Evolutionary conservation across 495 filamentous ascomycete species (phyloP).

Genomic region (Penicillium arizonense): DNA sequence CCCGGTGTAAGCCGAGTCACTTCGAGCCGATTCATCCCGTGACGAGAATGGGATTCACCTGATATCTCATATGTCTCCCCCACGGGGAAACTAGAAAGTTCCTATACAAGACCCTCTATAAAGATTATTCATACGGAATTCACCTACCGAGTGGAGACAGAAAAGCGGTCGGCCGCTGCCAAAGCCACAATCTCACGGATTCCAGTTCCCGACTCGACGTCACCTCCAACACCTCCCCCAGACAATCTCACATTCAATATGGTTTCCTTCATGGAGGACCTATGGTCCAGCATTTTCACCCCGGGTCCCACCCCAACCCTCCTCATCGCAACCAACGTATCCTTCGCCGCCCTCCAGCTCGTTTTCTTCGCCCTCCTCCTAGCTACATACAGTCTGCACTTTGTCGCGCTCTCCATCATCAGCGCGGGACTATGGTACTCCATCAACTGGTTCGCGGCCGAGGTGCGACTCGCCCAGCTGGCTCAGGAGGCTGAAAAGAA

Average conservation of each 20-base stretch:
- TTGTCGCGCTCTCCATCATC: constrained; percentile 73
- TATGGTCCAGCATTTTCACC: constrained; percentile 90
- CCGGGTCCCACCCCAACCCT: constrained; percentile 86
- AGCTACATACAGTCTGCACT: constrained; percentile 86
- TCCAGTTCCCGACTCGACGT: constrained; percentile 21
- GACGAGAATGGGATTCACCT: too few relatives aligned
- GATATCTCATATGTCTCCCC: too few relatives aligned
- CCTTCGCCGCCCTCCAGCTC: constrained; percentile 80
- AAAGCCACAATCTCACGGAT: constrained; percentile 13
- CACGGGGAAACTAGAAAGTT: too few relatives aligned
- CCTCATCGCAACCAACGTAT: constrained; percentile 83
- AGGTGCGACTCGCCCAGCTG: constrained; percentile 64
- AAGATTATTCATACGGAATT: too few relatives aligned
- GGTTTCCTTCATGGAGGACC: constrained; percentile 75
- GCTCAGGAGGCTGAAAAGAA: constrained; percentile 49
- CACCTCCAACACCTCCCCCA: constrained; percentile 6
- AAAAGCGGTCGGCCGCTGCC: neutral
- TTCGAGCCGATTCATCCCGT: too few relatives aligned
- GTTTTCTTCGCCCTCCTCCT: constrained; percentile 74
- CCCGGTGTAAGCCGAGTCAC: too few relatives aligned
- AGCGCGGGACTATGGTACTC: constrained; percentile 82
- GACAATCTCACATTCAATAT: constrained; percentile 43
- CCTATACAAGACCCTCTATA: too few relatives aligned
- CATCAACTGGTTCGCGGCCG: constrained; percentile 94
- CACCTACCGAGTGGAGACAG: too few relatives aligned